Percentiles rank a stretch among this genome's conserved stretches.
Conservation (phyloP, 2,329 filamentous ascomycete genomes). For the Thielaviopsis cerberus region DNA sequence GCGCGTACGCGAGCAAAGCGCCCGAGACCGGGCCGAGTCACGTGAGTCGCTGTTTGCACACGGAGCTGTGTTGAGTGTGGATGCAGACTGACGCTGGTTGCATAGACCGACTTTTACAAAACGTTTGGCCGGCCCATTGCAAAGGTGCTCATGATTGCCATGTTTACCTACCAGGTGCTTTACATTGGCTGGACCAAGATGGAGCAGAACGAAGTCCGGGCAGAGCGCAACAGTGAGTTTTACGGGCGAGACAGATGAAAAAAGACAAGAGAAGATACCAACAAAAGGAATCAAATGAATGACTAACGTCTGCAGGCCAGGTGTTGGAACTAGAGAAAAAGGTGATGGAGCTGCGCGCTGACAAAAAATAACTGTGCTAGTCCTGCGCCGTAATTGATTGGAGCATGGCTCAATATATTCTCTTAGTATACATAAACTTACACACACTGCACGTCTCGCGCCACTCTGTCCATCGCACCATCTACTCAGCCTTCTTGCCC, state of each 20-base stretch:
- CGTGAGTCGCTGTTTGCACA: conserved; percentile 1
- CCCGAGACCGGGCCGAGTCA: conserved; percentile 3
- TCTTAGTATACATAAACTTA: background rate
- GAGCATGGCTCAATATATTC: background rate
- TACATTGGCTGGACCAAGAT: conserved; percentile 61
- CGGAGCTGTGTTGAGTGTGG: no score
- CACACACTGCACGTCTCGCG: background rate
- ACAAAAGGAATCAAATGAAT: background rate
- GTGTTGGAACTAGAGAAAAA: conserved; percentile 1
- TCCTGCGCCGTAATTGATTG: no score
- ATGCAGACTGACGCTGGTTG: background rate
- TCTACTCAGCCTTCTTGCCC: conserved; percentile 20
- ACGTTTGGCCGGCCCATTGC: conserved; percentile 54
- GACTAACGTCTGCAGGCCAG: conserved; percentile 2
- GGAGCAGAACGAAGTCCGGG: conserved; percentile 45
- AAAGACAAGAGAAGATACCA: no score
- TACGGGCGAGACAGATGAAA: no score
- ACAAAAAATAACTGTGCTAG: conserved; percentile 5
- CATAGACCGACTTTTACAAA: conserved; percentile 50
- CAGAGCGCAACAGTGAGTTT: conserved; percentile 3
- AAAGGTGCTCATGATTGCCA: conserved; percentile 55
- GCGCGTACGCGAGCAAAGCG: background rate
- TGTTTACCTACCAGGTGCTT: conserved; percentile 59
- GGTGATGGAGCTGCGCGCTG: conserved; percentile 1
- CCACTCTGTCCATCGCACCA: background rate